Conservation (phyloP, 163 green algal genomes). For the Trebouxiophyceae sp. region DNA sequence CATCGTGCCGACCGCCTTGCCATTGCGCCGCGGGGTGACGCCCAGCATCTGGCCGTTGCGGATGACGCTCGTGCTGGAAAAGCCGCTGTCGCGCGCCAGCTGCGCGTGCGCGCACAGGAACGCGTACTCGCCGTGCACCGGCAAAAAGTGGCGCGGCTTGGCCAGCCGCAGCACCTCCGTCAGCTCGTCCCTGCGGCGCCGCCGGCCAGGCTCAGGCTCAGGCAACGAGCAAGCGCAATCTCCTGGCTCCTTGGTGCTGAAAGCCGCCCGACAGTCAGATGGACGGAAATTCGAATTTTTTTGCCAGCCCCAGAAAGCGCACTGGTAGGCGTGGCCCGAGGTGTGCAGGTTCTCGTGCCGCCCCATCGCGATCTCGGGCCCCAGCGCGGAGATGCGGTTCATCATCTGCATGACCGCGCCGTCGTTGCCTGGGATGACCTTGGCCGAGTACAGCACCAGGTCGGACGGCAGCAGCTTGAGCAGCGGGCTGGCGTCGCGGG, state of each 20-base stretch:
- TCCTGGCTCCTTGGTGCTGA: too few relatives aligned
- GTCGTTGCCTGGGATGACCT: slow-evolving; percentile 96
- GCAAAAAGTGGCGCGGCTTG: slow-evolving; percentile 95
- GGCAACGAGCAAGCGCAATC: too few relatives aligned
- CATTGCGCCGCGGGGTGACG: slow-evolving; percentile 71
- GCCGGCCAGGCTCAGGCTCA: too few relatives aligned
- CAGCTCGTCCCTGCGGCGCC: slow-evolving; percentile 68
- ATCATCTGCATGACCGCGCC: slow-evolving; percentile 92
- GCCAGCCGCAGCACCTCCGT: slow-evolving; percentile 79
- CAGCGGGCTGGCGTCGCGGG: slow-evolving; percentile 46
- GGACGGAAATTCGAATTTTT: too few relatives aligned
- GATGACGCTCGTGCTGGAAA: slow-evolving; percentile 84
- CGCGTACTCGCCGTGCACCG: slow-evolving; percentile 94
- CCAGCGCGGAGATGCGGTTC: slow-evolving; percentile 77
- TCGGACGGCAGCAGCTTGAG: slow-evolving; percentile 80
- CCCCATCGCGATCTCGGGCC: slow-evolving; percentile 71
- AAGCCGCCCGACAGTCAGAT: too few relatives aligned
- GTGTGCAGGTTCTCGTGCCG: slow-evolving; percentile 83
- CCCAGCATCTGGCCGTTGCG: slow-evolving; percentile 96
- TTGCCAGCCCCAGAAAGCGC: too few relatives aligned
- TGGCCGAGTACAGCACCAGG: slow-evolving; percentile 86
- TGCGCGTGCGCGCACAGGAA: slow-evolving; percentile 91
- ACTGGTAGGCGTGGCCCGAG: slow-evolving; percentile 70
- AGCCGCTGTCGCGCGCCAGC: slow-evolving; percentile 63
- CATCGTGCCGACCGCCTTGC: slow-evolving; percentile 46